phyloP scores from a whole-genome alignment of 2,329 filamentous ascomycete genomes.

The Trichoderma lentiforme region DNA sequence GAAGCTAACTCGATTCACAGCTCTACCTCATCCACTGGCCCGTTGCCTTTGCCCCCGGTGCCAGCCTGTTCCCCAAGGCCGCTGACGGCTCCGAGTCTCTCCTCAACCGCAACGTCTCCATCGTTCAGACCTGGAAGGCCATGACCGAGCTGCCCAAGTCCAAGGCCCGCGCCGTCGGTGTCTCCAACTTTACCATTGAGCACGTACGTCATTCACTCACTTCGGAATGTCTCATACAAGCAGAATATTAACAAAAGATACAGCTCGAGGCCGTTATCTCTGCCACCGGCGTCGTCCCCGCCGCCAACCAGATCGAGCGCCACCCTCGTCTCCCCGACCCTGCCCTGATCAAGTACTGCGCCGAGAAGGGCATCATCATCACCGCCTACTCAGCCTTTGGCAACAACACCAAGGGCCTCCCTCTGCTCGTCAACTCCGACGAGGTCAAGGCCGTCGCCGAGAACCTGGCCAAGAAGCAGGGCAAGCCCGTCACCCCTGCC shows the following conservation, averaged over 20 bases:
- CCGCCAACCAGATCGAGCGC: constrained; percentile 67
- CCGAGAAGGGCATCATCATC: constrained; percentile 60
- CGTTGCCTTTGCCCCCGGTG: constrained; percentile 40
- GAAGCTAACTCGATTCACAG: constrained; percentile 23
- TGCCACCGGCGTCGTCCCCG: constrained; percentile 54
- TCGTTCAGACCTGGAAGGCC: constrained; percentile 45
- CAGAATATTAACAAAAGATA: constrained; percentile 14
- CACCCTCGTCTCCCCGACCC: constrained; percentile 61
- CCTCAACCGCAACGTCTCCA: constrained; percentile 43
- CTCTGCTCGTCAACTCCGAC: constrained; percentile 57
- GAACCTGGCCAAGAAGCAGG: constrained; percentile 34
- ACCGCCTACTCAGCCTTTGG: constrained; percentile 62
- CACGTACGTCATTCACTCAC: constrained; percentile 29
- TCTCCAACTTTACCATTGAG: constrained; percentile 69
- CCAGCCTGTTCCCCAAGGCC: constrained; percentile 45
- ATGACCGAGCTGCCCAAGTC: constrained; percentile 56
- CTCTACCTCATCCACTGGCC: constrained; percentile 66
- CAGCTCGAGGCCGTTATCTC: constrained; percentile 53
- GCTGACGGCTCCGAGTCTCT: constrained; percentile 37
- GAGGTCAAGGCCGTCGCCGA: constrained; percentile 56
- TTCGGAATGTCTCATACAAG: not conserved
- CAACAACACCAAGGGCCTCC: constrained; percentile 42
- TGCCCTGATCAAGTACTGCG: constrained; percentile 57
- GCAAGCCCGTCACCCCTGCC: constrained; percentile 40
- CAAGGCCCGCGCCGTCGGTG: constrained; percentile 65